These are phyloP conservation scores for Plasmodium fragile DNA, from an alignment of 169 alveolate genomes.

Conservation along the genomic window DNA sequence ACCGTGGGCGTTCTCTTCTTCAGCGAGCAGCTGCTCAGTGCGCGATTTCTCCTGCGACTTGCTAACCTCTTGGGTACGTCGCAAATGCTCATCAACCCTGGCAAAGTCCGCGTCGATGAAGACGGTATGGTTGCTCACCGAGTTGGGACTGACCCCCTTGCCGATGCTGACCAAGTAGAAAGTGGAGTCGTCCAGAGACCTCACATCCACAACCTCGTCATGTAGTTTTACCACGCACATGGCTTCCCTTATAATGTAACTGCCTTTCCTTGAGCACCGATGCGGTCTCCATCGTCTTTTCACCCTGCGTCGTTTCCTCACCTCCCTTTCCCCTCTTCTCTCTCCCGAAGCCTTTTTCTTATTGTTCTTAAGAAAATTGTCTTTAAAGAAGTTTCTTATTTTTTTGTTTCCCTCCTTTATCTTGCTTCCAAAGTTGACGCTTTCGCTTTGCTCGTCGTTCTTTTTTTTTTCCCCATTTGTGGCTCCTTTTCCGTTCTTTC, in stretches of 20 bases:
- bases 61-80: not conserved
- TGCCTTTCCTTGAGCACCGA: conserved; percentile 2
- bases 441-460: conserved; percentile 5
- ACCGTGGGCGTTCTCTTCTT: not conserved
- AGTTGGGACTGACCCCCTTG: conserved; percentile 31
- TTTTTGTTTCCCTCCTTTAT: conserved; percentile 36
- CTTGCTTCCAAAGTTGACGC: conserved; percentile 22
- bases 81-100: not conserved
- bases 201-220: conserved; percentile 39
- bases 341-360: conserved; percentile 1
- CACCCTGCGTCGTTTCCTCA: not conserved
- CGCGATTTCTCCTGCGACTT: not conserved
- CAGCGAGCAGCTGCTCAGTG: not conserved
- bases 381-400: conserved; percentile 44
- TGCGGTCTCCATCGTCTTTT: not conserved
- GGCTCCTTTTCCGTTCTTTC: not conserved
- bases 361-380: conserved; percentile 38
- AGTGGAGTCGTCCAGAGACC: conserved; percentile 40
- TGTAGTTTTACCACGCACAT: conserved; percentile 56
- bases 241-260: conserved; percentile 60
- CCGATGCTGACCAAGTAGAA: conserved; percentile 52
- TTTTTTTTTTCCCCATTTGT: not conserved
- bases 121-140: conserved; percentile 27
- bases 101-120: conserved; percentile 30
- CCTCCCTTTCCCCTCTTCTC: not conserved